phyloP scores from a whole-genome alignment of 176 grass and related monocot species.

The Bolboschoenus planiculmis region DNA sequence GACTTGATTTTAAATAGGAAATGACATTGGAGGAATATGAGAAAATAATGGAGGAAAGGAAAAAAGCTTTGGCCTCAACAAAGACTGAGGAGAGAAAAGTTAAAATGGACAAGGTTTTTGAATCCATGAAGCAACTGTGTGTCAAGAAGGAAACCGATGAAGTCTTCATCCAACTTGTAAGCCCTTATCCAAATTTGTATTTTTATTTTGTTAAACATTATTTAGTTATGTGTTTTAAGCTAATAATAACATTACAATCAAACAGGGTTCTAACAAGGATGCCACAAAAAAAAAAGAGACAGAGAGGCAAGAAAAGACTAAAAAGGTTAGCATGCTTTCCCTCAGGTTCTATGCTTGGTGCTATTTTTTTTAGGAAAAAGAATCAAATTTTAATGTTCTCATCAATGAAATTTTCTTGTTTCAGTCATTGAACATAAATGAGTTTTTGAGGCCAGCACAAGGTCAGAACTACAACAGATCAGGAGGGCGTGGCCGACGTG shows the following conservation, averaged over 20 bases:
- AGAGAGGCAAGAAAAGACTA: conserved; percentile 32
- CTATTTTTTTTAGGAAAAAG: not conserved
- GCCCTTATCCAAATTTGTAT: not conserved
- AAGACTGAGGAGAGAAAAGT: conserved; percentile 55
- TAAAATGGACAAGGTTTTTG: conserved; percentile 54
- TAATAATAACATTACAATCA: not conserved
- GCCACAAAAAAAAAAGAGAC: conserved; percentile 36
- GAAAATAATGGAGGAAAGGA: conserved; percentile 56
- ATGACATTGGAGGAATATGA: conserved; percentile 83
- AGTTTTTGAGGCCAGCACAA: conserved; percentile 51
- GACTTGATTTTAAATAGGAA: conserved; percentile 27
- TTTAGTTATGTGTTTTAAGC: not conserved
- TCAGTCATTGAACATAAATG: conserved; percentile 59
- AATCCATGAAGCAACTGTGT: conserved; percentile 48
- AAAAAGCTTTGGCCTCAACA: conserved; percentile 47
- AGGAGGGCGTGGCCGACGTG: conserved; percentile 5
- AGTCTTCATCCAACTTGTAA: conserved; percentile 60
- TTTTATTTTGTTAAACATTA: not conserved
- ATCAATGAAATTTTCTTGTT: not conserved
- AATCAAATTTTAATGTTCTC: too few species aligned
- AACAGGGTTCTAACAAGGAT: conserved; percentile 56
- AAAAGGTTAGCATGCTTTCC: conserved; percentile 54
- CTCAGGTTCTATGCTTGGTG: not conserved
- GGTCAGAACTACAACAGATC: conserved; percentile 39
- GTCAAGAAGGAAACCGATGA: conserved; percentile 39